Evolutionary conservation across 306 rosid genomes (phyloP).

Genomic region (Gillenia trifoliata): DNA sequence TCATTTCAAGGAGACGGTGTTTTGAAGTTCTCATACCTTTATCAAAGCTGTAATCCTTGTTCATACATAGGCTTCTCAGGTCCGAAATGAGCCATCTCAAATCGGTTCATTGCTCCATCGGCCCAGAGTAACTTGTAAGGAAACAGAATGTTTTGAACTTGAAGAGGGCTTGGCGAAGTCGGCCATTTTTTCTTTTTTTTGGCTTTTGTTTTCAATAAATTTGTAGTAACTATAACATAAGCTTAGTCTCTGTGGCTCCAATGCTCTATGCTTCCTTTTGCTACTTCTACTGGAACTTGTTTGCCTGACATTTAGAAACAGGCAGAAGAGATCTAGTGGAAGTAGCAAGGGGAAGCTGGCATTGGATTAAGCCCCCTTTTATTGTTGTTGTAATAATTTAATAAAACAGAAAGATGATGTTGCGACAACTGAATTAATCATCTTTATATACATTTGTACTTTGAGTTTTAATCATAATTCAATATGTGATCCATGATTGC

Average conservation of each 20-base stretch:
- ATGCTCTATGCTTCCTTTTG: conserved; percentile 79
- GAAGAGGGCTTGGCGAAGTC: conserved; percentile 20
- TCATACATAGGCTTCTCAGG: too few species aligned
- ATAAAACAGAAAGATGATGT: not conserved
- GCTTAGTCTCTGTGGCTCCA: not conserved
- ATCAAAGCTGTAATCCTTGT: conserved; percentile 22
- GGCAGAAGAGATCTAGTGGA: conserved; percentile 89
- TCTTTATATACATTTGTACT: not conserved
- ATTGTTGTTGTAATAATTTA: conserved; percentile 18
- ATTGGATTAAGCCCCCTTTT: conserved; percentile 31
- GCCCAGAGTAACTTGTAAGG: conserved; percentile 7
- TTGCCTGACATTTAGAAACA: conserved; percentile 40
- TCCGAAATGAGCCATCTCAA: too few species aligned
- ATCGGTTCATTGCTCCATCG: too few species aligned
- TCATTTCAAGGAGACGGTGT: conserved; percentile 18
- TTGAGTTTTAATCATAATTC: not conserved
- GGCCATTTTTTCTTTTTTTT: not conserved
- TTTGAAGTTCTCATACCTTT: conserved; percentile 13
- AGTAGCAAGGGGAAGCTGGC: conserved; percentile 98
- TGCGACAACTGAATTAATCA: not conserved
- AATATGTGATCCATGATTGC: too few species aligned
- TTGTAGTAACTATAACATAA: too few species aligned
- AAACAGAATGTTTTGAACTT: conserved; percentile 11
- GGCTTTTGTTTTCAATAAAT: not conserved
- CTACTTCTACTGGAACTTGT: conserved; percentile 80